Conservation (phyloP, 2,329 filamentous ascomycete species). For the Monilinia polystroma region DNA sequence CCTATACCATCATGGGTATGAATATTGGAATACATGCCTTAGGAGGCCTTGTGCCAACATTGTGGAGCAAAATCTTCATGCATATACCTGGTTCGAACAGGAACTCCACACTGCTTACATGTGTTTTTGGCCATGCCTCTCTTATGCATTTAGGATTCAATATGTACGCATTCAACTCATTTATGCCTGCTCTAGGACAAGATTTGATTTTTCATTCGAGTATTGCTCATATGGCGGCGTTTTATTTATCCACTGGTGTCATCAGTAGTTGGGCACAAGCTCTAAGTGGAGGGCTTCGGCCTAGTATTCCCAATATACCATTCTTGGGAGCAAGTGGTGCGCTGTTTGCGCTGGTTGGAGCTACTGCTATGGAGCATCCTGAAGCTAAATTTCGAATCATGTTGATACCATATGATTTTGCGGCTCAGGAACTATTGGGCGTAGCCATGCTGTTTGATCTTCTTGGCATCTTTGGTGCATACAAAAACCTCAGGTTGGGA, state of each 20-base stretch:
- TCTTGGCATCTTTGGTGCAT: slow-evolving; percentile 3
- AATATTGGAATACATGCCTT: slow-evolving; percentile 14
- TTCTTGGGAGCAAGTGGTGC: slow-evolving; percentile 15
- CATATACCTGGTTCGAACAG: slow-evolving; percentile 3
- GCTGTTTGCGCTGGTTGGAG: neutral
- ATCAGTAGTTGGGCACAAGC: slow-evolving; percentile 15
- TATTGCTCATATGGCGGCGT: slow-evolving; percentile 14
- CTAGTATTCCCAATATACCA: neutral
- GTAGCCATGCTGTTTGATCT: slow-evolving; percentile 12
- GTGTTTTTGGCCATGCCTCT: slow-evolving; percentile 12
- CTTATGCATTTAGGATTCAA: slow-evolving; percentile 9
- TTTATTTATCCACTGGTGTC: slow-evolving; percentile 14
- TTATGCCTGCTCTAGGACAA: slow-evolving; percentile 13
- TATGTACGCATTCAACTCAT: slow-evolving; percentile 15
- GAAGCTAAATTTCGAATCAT: slow-evolving; percentile 8
- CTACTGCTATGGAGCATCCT: neutral
- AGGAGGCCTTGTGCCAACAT: neutral
- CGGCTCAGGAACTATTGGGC: slow-evolving; percentile 2
- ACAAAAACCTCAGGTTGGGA: neutral
- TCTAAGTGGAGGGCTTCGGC: slow-evolving; percentile 6
- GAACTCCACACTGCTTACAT: slow-evolving; percentile 13
- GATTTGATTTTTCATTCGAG: neutral
- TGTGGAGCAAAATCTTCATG: slow-evolving; percentile 3
- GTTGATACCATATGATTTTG: slow-evolving; percentile 12
- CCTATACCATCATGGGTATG: neutral